These are phyloP conservation scores for Raphanus hybrid DNA, from an alignment of 441 rosid genomes.

Conservation along the genomic window DNA sequence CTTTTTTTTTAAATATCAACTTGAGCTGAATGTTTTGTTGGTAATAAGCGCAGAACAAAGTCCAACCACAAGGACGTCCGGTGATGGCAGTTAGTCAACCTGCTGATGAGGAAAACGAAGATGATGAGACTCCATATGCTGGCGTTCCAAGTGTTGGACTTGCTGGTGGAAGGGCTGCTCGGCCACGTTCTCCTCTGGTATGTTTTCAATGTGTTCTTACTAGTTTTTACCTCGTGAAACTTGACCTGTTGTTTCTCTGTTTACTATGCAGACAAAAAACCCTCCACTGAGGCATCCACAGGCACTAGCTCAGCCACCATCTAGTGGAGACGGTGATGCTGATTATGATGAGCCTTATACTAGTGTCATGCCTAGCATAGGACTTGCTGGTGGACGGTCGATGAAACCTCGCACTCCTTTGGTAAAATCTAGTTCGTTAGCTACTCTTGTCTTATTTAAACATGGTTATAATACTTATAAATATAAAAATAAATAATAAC, in stretches of 20 bases:
- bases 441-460: not conserved
- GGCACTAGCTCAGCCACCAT: slow-evolving; percentile 27
- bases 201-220: not conserved
- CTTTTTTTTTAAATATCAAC: not conserved
- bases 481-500: too few species aligned
- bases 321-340: slow-evolving; percentile 46
- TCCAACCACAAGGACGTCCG: slow-evolving; percentile 51
- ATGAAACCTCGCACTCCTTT: slow-evolving; percentile 49
- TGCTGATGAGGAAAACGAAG: slow-evolving; percentile 49
- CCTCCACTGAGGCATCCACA: slow-evolving; percentile 46
- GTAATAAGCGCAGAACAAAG: slow-evolving; percentile 40
- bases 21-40: not conserved
- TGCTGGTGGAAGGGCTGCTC: slow-evolving; percentile 50
- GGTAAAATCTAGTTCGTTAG: slow-evolving; percentile 41
- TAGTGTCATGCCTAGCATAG: slow-evolving; percentile 46
- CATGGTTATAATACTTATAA: not conserved
- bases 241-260: slow-evolving; percentile 13
- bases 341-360: slow-evolving; percentile 38
- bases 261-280: slow-evolving; percentile 39
- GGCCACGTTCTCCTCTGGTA: slow-evolving; percentile 55
- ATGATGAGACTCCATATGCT: slow-evolving; percentile 42
- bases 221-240: not conserved
- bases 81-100: slow-evolving; percentile 42
- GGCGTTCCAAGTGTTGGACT: slow-evolving; percentile 53
- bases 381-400: slow-evolving; percentile 56